phyloP scores from a whole-genome alignment of 345 rosid genomes.

The Microthlaspi erraticum region DNA sequence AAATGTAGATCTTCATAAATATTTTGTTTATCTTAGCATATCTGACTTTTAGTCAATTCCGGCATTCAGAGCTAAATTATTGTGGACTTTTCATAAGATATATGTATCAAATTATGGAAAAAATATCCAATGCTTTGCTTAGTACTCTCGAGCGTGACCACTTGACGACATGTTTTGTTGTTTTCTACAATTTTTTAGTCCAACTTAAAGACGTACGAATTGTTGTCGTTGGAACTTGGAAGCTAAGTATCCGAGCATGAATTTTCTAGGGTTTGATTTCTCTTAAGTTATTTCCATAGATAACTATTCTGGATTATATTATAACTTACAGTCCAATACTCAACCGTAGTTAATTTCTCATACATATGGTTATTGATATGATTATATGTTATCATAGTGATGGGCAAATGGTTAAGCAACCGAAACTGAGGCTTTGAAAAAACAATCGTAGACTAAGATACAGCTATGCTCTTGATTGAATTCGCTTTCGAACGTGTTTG shows the following conservation, averaged over 20 bases:
- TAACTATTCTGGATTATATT: conserved; percentile 2
- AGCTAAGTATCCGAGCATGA: neutral
- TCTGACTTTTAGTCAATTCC: conserved; percentile 1
- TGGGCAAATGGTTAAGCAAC: conserved; percentile 10
- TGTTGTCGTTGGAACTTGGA: conserved; percentile 5
- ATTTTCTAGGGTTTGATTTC: neutral
- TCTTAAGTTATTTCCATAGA: neutral
- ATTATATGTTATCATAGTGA: conserved; percentile 4
- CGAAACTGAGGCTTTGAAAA: neutral
- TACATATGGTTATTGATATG: neutral
- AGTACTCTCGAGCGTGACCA: conserved; percentile 27
- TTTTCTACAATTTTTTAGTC: neutral
- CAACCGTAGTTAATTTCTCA: no score
- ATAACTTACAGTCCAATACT: neutral
- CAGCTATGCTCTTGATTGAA: no score
- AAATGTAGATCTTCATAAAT: neutral
- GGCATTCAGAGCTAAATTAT: neutral
- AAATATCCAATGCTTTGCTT: neutral
- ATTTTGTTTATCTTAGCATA: neutral
- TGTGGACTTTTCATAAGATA: conserved; percentile 6
- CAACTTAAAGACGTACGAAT: conserved; percentile 1
- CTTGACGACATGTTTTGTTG: conserved; percentile 12
- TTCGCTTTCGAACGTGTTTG: no score
- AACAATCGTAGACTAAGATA: no score
- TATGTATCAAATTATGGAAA: neutral